phyloP scores from a whole-genome alignment of 148 eudicot species.

The Amaranthus cruentus region DNA sequence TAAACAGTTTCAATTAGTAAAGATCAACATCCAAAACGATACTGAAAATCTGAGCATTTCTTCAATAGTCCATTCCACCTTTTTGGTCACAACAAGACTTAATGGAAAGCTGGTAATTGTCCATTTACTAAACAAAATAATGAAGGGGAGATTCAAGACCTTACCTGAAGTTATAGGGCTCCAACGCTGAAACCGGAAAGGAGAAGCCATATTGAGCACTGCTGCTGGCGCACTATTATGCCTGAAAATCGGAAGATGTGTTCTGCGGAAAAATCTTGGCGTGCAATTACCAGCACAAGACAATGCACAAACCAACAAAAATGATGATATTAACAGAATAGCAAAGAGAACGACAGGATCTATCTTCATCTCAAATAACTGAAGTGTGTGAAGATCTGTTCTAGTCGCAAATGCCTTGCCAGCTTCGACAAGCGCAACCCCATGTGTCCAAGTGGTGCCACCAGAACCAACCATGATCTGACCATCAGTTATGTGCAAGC shows the following conservation, averaged over 20 bases:
- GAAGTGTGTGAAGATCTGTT: conserved; percentile 39
- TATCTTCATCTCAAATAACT: conserved; percentile 61
- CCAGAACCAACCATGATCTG: conserved; percentile 80
- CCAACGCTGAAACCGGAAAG: conserved; percentile 72
- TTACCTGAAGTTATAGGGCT: conserved; percentile 75
- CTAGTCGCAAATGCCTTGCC: conserved; percentile 65
- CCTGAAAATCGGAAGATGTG: conserved; percentile 62
- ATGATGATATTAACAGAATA: conserved; percentile 49
- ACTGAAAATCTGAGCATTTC: no score
- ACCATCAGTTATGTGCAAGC: conserved; percentile 79
- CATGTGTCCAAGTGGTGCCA: conserved; percentile 96
- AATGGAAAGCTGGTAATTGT: no score
- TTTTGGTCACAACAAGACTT: no score
- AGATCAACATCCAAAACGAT: no score
- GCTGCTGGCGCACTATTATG: conserved; percentile 53
- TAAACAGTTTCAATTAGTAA: no score
- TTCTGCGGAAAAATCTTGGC: conserved; percentile 55
- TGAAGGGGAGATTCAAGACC: conserved; percentile 8
- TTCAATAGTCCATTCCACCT: no score
- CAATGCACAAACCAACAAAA: conserved; percentile 50
- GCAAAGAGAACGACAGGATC: conserved; percentile 57
- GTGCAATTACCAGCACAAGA: conserved; percentile 53
- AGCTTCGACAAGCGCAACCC: conserved; percentile 91
- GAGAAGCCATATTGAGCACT: conserved; percentile 58
- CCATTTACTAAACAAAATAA: no score